Evolutionary conservation across 108 stramenopile genomes (phyloP).

Genomic region (Conticribra weissflogii): DNA sequence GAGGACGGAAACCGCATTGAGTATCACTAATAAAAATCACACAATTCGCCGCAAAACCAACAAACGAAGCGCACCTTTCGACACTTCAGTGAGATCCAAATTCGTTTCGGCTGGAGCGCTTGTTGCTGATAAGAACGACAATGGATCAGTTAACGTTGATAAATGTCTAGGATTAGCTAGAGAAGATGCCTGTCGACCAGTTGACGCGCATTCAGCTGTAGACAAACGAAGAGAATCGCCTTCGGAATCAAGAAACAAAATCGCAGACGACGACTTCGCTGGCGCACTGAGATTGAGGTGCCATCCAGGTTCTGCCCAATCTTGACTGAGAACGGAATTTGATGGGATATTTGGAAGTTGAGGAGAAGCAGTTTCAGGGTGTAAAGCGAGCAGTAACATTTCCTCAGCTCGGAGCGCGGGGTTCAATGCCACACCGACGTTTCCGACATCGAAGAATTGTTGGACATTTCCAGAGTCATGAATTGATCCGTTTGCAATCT

Average conservation of each 20-base stretch:
- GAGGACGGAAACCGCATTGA: not conserved
- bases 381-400: constrained; percentile 34
- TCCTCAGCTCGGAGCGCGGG: constrained; percentile 33
- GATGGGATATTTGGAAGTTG: constrained; percentile 13
- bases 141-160: constrained; percentile 24
- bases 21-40: too few relatives aligned
- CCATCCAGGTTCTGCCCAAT: constrained; percentile 45
- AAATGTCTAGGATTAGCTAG: constrained; percentile 31
- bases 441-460: constrained; percentile 17
- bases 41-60: too few relatives aligned
- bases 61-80: not conserved
- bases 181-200: constrained; percentile 39
- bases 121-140: constrained; percentile 20
- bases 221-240: constrained; percentile 21
- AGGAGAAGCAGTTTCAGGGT: constrained; percentile 22
- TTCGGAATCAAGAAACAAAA: constrained; percentile 27
- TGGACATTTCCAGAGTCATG: not conserved
- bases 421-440: constrained; percentile 8
- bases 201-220: constrained; percentile 30
- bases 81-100: not conserved
- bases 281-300: constrained; percentile 24
- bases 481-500: not conserved
- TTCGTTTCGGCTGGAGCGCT: constrained; percentile 31
- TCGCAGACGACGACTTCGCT: constrained; percentile 11
- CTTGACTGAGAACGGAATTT: not conserved